Evolutionary conservation across 73 alveolate genomes (phyloP).

Genomic region (Breviolum minutum): DNA sequence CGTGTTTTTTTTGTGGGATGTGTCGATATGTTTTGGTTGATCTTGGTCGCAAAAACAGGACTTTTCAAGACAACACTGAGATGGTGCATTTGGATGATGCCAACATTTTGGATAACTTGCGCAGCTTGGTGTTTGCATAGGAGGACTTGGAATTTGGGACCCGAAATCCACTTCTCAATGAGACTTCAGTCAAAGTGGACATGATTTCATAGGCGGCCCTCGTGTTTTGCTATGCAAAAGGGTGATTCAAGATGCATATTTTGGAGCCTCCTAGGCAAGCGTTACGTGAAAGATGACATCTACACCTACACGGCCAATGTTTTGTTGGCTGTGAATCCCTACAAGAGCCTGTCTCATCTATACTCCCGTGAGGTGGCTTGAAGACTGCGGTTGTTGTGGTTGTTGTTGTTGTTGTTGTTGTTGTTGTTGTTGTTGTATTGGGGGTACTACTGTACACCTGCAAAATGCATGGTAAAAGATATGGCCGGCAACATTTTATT

Average conservation of each 20-base stretch:
- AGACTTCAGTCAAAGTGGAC: not conserved
- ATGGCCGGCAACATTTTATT: not conserved
- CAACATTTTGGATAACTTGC: constrained; percentile 93
- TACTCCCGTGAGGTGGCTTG: constrained; percentile 57
- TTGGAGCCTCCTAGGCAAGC: constrained; percentile 33
- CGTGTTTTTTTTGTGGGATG: not conserved
- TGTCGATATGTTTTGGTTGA: not conserved
- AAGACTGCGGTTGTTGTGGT: not conserved
- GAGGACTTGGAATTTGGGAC: not conserved
- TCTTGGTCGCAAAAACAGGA: not conserved
- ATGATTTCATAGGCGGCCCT: not conserved
- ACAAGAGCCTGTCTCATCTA: constrained; percentile 35
- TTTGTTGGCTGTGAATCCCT: constrained; percentile 91
- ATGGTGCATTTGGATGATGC: constrained; percentile 94
- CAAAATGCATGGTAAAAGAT: not conserved
- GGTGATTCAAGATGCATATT: not conserved
- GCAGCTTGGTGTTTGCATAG: not conserved
- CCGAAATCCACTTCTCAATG: not conserved
- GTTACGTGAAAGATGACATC: constrained; percentile 78
- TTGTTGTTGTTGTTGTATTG: not conserved
- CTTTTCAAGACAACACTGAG: constrained; percentile 87
- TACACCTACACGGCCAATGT: constrained; percentile 95
- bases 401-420: too few species aligned
- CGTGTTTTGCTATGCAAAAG: too few species aligned
- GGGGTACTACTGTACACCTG: not conserved